Conservation (phyloP, 2,329 filamentous ascomycete genomes). For the Aspergillus fumigatus region DNA sequence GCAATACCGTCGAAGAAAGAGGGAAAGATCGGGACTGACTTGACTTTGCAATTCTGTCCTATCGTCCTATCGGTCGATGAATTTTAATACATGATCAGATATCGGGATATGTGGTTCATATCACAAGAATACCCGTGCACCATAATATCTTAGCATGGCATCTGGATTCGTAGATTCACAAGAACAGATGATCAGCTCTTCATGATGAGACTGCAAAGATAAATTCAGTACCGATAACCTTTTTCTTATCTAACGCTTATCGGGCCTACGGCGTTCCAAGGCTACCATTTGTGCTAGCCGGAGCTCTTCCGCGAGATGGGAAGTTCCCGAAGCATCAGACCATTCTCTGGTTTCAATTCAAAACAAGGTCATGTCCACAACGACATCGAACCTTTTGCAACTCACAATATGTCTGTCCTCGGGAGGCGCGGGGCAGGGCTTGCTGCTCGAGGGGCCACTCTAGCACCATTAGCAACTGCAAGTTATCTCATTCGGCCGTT, state of each 20-base stretch:
- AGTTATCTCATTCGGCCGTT: slow-evolving; percentile 50
- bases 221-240: slow-evolving; percentile 1
- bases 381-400: background rate
- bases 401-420: slow-evolving; percentile 26
- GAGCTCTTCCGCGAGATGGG: slow-evolving; percentile 5
- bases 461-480: slow-evolving; percentile 3
- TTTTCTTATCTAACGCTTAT: slow-evolving; percentile 20
- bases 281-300: slow-evolving; percentile 8
- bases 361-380: slow-evolving; percentile 9
- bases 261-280: slow-evolving; percentile 12
- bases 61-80: background rate
- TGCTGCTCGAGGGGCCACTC: slow-evolving; percentile 11
- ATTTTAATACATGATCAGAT: background rate
- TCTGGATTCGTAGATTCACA: background rate
- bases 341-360: background rate
- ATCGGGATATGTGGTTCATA: background rate
- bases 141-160: background rate
- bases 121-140: background rate
- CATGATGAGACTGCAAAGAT: background rate
- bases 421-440: slow-evolving; percentile 14
- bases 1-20: background rate
- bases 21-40: background rate
- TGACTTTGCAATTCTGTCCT: background rate
- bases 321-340: background rate
- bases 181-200: background rate